Conservation (phyloP, 2,329 filamentous ascomycete species). For the Seiridium cupressi region DNA sequence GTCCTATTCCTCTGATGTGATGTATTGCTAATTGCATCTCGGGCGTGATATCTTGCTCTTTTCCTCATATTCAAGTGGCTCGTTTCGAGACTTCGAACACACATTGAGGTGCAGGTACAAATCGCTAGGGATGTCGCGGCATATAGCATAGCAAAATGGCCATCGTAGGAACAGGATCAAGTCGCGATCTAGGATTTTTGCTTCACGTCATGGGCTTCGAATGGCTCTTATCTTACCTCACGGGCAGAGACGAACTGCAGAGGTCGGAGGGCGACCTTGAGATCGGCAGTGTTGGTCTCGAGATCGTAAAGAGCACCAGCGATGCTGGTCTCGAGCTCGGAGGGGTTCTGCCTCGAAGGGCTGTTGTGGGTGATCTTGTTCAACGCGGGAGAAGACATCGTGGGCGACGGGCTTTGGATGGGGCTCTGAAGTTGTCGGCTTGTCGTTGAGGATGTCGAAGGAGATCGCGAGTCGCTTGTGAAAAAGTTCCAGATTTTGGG, state of each 20-base stretch:
- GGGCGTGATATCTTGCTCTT: neutral
- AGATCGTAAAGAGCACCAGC: constrained; percentile 97
- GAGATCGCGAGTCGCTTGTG: neutral
- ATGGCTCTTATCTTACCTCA: constrained; percentile 75
- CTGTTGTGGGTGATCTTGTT: constrained; percentile 99
- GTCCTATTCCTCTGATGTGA: constrained; percentile 59
- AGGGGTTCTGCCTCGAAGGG: constrained; percentile 92
- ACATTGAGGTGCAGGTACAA: constrained; percentile 5
- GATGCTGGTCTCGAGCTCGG: constrained; percentile 96
- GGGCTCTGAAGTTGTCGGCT: neutral
- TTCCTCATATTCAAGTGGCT: neutral
- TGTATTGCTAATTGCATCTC: neutral
- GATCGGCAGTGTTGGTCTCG: constrained; percentile 98
- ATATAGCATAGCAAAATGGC: constrained; percentile 6
- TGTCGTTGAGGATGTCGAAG: neutral
- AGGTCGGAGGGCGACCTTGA: constrained; percentile 93
- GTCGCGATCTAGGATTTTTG: neutral
- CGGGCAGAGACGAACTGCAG: constrained; percentile 98
- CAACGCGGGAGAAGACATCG: constrained; percentile 66
- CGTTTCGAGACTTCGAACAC: constrained; percentile 7
- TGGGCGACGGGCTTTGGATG: constrained; percentile 39
- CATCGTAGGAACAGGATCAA: constrained; percentile 9
- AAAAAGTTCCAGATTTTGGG: constrained; percentile 3
- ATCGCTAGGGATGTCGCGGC: constrained; percentile 10
- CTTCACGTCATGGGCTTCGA: neutral